A percentile compares a stretch with the other conserved stretches of the same genome.
These are phyloP conservation scores for Westerdykella ornata DNA, from an alignment of 2,329 filamentous ascomycete genomes.

Conservation along the genomic window DNA sequence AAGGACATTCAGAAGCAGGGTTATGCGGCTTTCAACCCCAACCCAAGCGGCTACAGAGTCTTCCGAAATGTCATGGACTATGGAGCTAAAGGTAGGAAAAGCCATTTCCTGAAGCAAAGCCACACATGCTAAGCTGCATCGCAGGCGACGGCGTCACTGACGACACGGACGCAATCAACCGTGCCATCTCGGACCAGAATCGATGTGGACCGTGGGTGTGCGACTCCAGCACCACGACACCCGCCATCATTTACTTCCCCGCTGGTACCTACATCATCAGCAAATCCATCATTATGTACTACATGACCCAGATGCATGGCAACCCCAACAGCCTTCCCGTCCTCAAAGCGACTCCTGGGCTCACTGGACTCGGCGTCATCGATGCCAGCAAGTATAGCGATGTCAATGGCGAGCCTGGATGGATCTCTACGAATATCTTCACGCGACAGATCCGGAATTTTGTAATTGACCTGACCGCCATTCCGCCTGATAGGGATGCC, in stretches of 20 bases:
- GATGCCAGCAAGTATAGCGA: slow-evolving; percentile 50
- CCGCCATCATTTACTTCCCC: slow-evolving; percentile 53
- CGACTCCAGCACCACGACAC: slow-evolving; percentile 45
- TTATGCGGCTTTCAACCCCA: slow-evolving; percentile 36
- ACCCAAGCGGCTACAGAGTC: slow-evolving; percentile 37
- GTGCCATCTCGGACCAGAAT: slow-evolving; percentile 39
- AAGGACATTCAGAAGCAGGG: slow-evolving; percentile 41
- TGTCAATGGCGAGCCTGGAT: slow-evolving; percentile 35
- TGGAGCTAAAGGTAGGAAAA: slow-evolving; percentile 36
- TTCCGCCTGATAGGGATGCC: slow-evolving; percentile 42
- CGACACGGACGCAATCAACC: slow-evolving; percentile 52
- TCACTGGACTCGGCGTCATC: slow-evolving; percentile 52
- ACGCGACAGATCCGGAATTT: slow-evolving; percentile 61
- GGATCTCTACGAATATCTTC: slow-evolving; percentile 56
- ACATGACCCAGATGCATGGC: slow-evolving; percentile 57
- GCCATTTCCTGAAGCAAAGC: not conserved
- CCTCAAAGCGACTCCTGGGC: slow-evolving; percentile 49
- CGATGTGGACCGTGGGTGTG: slow-evolving; percentile 42
- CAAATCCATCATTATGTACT: slow-evolving; percentile 55
- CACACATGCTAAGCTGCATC: not conserved
- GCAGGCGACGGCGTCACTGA: slow-evolving; percentile 36
- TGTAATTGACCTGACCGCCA: slow-evolving; percentile 51
- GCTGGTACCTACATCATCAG: slow-evolving; percentile 54
- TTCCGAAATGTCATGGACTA: slow-evolving; percentile 43
- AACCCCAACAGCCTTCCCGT: slow-evolving; percentile 52